Base-by-base conservation (phyloP, 2,329 filamentous ascomycete genomes). In the Phaeophleospora eucalypticola region DNA sequence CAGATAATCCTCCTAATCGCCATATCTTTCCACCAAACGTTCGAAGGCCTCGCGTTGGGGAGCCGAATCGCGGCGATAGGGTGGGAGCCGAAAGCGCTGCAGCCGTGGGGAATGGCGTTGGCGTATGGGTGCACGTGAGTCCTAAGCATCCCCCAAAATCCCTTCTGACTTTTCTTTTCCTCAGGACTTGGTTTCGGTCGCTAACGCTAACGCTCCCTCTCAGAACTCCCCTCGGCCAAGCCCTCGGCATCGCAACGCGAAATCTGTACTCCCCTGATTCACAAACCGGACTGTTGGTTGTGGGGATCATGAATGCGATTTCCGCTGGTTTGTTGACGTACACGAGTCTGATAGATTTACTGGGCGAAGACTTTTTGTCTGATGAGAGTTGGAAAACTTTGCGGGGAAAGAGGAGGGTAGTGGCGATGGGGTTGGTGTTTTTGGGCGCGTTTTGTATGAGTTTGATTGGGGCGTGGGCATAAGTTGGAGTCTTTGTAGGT, bases 11-110 rank as follows among this genome's bases (percentile, higher is more conserved):
- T 86, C 3, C 71, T 85, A 14, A 68, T 84, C 37, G 82, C 82
- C 47, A 85, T 86, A 43, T 67, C 82, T 12, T 86, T 86, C 69
- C 82, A 86, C 58, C 82, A 83, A 59, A 81, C 78, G 57, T 83
- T 83, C 45, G 79, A 77, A 58, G 82, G 82, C 51, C 78, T 86
- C 3, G 82, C 81, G 34, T 74, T 86, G 0, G 83, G 83, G 17
- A 81, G 81, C 1, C 79, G 83, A 48, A 86, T 86, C 57, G 81
- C 82, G 15, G 78, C 76, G n/a, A 76, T 85, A 1, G 47, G 46
- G 4, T 57, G 54, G 56, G 37, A 44, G 7, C 20, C 77, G 15
- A 77, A 77, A 7, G 78, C 77, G n/a, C 76, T 85, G 2, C 84
- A 84, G 35, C 90, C 90, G 0, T 91, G 78, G 78, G 66, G 81